A percentile compares a stretch with the other conserved stretches of the same genome.
phyloP scores from a whole-genome alignment of 1,284 basidiomycete species.

The Ceratobasidium papillatum region DNA sequence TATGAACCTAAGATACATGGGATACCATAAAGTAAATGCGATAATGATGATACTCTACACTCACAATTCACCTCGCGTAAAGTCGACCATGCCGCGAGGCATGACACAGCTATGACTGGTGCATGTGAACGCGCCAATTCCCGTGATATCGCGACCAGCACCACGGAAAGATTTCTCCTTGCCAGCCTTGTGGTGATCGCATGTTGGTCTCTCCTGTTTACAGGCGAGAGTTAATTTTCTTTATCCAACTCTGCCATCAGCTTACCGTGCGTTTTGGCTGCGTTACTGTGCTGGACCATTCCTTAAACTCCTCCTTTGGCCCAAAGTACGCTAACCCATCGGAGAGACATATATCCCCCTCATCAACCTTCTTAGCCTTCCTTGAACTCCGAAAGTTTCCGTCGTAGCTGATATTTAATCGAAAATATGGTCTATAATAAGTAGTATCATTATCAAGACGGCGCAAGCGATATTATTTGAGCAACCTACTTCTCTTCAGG shows the following conservation, averaged over 20 bases:
- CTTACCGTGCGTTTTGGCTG: not conserved
- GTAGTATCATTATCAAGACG: not conserved
- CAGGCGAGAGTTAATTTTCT: not conserved
- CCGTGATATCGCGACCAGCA: not conserved
- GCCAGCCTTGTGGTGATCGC: constrained; percentile 13
- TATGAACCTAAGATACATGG: not conserved
- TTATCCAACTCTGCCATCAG: not conserved
- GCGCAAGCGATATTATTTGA: not conserved
- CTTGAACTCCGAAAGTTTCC: not conserved
- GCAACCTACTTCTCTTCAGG: not conserved
- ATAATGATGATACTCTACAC: no score
- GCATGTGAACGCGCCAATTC: not conserved
- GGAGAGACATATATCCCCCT: not conserved
- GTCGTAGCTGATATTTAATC: not conserved
- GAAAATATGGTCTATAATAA: not conserved
- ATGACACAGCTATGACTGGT: not conserved
- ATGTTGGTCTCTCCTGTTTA: not conserved
- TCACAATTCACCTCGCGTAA: not conserved
- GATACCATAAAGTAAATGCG: not conserved
- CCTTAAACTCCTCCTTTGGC: not conserved
- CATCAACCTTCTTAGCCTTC: not conserved
- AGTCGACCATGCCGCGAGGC: not conserved
- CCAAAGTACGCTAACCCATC: not conserved
- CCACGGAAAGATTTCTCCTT: not conserved
- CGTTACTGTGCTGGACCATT: not conserved